Evolutionary conservation across 352 stramenopile genomes (phyloP).

Genomic region (Phytophthora boehmeriae): DNA sequence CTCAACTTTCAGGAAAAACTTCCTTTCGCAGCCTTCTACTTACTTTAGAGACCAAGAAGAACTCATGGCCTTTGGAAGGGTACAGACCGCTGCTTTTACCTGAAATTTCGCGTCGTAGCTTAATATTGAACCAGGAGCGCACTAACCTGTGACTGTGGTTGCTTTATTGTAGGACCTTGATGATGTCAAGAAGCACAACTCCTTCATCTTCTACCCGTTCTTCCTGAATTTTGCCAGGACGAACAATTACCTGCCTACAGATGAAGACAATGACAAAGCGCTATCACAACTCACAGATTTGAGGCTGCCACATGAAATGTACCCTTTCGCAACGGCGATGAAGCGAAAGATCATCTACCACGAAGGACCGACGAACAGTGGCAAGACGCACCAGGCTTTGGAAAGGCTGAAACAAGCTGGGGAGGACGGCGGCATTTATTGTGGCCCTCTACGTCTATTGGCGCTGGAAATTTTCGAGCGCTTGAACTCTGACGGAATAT

Average conservation of each 20-base stretch:
- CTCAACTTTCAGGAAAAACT: constrained; percentile 65
- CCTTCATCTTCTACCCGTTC: constrained; percentile 81
- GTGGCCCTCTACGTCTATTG: constrained; percentile 93
- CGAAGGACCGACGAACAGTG: constrained; percentile 95
- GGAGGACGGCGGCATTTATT: constrained; percentile 91
- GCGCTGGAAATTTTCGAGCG: constrained; percentile 96
- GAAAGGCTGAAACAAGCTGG: constrained; percentile 91
- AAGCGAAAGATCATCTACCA: constrained; percentile 91
- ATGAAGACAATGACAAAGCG: constrained; percentile 41
- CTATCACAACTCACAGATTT: constrained; percentile 77
- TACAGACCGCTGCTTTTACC: constrained; percentile 11
- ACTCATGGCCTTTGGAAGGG: constrained; percentile 55
- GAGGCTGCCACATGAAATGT: constrained; percentile 80
- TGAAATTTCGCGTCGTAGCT: not conserved
- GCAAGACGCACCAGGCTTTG: constrained; percentile 96
- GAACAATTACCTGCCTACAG: constrained; percentile 37
- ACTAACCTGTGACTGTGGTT: constrained; percentile 12
- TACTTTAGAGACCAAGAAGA: constrained; percentile 68
- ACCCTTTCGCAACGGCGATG: constrained; percentile 81
- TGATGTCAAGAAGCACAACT: constrained; percentile 51
- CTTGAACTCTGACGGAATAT: constrained; percentile 93
- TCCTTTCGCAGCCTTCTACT: constrained; percentile 52
- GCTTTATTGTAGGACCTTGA: constrained; percentile 45
- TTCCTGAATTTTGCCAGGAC: constrained; percentile 68
- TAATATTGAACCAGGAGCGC: not conserved